phyloP scores from a whole-genome alignment of 257 asterid species.

The Fraxinus excelsior region DNA sequence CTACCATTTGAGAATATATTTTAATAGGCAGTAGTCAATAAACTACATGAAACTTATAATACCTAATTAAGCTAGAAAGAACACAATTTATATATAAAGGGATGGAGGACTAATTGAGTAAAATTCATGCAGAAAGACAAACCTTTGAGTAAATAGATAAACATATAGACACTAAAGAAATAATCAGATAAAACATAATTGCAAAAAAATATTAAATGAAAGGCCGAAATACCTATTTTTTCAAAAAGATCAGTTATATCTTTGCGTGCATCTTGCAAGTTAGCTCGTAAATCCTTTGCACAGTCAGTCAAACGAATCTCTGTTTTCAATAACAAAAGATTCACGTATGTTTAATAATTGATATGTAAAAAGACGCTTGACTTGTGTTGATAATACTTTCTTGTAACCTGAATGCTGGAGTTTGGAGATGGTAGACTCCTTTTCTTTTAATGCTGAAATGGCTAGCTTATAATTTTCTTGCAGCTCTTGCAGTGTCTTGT shows the following conservation, averaged over 20 bases:
- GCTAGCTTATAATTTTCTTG: conserved; percentile 55
- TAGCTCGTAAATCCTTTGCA: conserved; percentile 61
- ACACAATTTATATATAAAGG: background rate
- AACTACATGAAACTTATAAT: background rate
- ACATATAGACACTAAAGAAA: background rate
- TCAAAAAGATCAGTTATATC: conserved; percentile 66
- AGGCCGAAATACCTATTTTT: conserved; percentile 52
- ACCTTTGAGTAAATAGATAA: background rate
- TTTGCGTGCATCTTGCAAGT: conserved; percentile 66
- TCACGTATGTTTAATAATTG: conserved; percentile 6
- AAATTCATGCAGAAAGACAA: background rate
- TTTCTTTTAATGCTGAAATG: conserved; percentile 54
- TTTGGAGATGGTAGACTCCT: conserved; percentile 58
- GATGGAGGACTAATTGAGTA: background rate
- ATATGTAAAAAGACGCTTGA: background rate
- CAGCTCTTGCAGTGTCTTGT: conserved; percentile 58
- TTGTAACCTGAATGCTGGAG: conserved; percentile 63
- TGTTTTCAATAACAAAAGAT: conserved; percentile 33
- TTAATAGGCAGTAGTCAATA: background rate
- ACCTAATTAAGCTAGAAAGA: background rate
- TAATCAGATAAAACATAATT: background rate
- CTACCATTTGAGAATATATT: background rate
- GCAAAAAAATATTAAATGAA: conserved; percentile 8
- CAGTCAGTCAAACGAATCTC: conserved; percentile 61
- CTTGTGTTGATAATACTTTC: conserved; percentile 2